Evolutionary conservation across 148 eudicot species (phyloP).

Genomic region (Suaeda aralocaspica): DNA sequence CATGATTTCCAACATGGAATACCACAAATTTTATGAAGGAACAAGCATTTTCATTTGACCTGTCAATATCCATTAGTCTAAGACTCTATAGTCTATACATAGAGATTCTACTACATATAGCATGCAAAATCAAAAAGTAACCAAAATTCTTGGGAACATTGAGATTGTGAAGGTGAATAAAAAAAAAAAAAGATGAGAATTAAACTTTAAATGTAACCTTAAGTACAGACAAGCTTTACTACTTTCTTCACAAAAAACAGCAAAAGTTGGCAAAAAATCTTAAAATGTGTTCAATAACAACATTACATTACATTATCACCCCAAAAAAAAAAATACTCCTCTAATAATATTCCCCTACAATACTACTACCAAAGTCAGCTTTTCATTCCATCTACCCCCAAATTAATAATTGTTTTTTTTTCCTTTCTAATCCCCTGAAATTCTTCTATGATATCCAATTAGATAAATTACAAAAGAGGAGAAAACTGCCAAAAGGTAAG

Average conservation of each 20-base stretch:
- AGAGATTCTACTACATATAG: constrained; percentile 10
- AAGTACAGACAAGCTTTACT: constrained; percentile 10
- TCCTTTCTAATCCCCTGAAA: constrained; percentile 6
- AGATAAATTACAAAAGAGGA: constrained; percentile 9
- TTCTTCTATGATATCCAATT: constrained; percentile 5
- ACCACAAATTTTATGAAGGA: too few relatives aligned
- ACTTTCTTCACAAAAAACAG: background rate
- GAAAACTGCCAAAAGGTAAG: constrained; percentile 8
- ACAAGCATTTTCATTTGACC: background rate
- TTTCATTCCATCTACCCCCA: background rate
- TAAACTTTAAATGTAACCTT: background rate
- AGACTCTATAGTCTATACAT: background rate
- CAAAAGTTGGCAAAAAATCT: constrained; percentile 3
- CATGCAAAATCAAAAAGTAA: background rate
- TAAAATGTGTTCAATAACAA: background rate
- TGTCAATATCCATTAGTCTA: background rate
- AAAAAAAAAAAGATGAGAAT: too few relatives aligned
- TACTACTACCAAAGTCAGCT: constrained; percentile 8
- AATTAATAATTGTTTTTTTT: background rate
- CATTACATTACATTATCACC: background rate
- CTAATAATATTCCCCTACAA: background rate
- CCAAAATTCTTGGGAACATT: background rate
- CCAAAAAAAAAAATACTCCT: background rate
- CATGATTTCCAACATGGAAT: too few relatives aligned
- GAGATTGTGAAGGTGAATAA: background rate